A percentile compares a stretch with the other conserved stretches of the same genome.
phyloP scores from a whole-genome alignment of 2,329 filamentous ascomycete species.

The Raffaelea arxii region DNA sequence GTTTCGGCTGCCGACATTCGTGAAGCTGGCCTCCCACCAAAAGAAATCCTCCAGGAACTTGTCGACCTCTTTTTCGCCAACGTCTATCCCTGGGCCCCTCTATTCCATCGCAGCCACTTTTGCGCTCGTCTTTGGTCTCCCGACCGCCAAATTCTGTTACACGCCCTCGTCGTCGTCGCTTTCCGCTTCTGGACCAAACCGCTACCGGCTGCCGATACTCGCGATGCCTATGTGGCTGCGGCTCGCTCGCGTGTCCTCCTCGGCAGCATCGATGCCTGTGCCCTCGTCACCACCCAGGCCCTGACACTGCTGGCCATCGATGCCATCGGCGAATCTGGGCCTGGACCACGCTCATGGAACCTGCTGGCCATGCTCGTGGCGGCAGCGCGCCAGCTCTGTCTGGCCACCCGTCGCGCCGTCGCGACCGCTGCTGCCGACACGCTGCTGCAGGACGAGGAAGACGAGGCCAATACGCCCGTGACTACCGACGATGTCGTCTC shows the following conservation, averaged over 20 bases:
- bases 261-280: constrained; percentile 6
- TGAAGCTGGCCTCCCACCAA: constrained; percentile 4
- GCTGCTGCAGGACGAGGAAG: constrained; percentile 3
- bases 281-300: constrained; percentile 6
- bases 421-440: background rate
- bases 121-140: background rate
- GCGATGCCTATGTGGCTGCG: constrained; percentile 2
- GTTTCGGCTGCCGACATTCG: background rate
- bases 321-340: constrained; percentile 7
- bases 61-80: constrained; percentile 7
- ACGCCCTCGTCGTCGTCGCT: constrained; percentile 6
- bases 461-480: background rate
- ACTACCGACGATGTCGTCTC: background rate
- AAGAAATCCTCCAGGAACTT: constrained; percentile 5
- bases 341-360: constrained; percentile 10
- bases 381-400: constrained; percentile 6
- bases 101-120: constrained; percentile 5
- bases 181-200: constrained; percentile 9
- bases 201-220: background rate
- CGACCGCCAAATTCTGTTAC: constrained; percentile 7
- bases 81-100: constrained; percentile 10
- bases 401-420: constrained; percentile 2
- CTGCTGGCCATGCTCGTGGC: constrained; percentile 12
- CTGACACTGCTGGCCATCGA: constrained; percentile 8
- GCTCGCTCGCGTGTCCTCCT: constrained; percentile 8